These are phyloP conservation scores for Mediolabrus comicus DNA, from an alignment of 108 stramenopile species.

Conservation along the genomic window DNA sequence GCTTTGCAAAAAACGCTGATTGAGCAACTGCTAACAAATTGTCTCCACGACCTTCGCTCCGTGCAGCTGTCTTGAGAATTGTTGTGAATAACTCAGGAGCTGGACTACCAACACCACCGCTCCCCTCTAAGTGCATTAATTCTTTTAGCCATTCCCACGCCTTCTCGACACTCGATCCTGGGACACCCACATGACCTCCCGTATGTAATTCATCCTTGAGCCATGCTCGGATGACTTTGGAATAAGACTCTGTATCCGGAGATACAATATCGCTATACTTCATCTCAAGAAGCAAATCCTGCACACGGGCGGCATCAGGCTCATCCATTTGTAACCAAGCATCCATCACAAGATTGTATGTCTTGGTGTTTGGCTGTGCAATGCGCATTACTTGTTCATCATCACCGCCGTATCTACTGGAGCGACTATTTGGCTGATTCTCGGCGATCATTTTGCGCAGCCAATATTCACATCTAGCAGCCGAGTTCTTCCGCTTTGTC, in stretches of 20 bases:
- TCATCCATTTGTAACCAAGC: slow-evolving; percentile 34
- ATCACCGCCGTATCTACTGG: neutral
- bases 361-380: slow-evolving; percentile 40
- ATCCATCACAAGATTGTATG: slow-evolving; percentile 72
- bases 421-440: slow-evolving; percentile 5
- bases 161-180: slow-evolving; percentile 38
- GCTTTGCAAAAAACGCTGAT: slow-evolving; percentile 12
- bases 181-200: slow-evolving; percentile 21
- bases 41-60: slow-evolving; percentile 19
- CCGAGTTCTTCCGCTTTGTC: slow-evolving; percentile 49
- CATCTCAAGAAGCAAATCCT: slow-evolving; percentile 68
- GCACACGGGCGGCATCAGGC: slow-evolving; percentile 50
- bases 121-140: slow-evolving; percentile 47
- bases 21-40: slow-evolving; percentile 32
- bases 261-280: slow-evolving; percentile 43
- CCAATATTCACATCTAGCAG: slow-evolving; percentile 69
- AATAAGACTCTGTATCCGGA: slow-evolving; percentile 71
- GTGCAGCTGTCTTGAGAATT: slow-evolving; percentile 48
- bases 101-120: slow-evolving; percentile 20
- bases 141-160: slow-evolving; percentile 63
- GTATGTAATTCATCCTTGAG: slow-evolving; percentile 37
- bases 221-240: slow-evolving; percentile 77
- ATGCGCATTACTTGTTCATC: slow-evolving; percentile 6
- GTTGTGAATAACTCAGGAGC: slow-evolving; percentile 54
- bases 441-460: slow-evolving; percentile 61